phyloP scores from a whole-genome alignment of 176 grass and related monocot genomes.

The Miscanthus lutarioriparius region DNA sequence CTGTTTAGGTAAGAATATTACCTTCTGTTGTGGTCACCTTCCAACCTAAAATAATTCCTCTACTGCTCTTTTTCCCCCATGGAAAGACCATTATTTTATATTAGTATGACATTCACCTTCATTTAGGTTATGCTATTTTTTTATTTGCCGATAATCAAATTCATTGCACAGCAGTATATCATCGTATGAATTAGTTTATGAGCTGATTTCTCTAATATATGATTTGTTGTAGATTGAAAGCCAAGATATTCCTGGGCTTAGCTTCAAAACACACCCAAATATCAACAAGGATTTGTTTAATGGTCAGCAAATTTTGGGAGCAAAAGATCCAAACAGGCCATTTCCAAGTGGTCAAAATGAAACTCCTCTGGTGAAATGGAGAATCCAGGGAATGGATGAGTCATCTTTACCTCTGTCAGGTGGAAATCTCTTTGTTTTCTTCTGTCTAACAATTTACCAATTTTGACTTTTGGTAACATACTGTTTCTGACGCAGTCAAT shows the following conservation, averaged over 20 bases:
- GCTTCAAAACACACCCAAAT: constrained; percentile 83
- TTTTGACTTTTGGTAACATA: constrained; percentile 22
- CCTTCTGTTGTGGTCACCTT: not conserved
- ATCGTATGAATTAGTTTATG: not conserved
- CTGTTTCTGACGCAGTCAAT: constrained; percentile 50
- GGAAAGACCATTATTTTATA: not conserved
- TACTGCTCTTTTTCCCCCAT: not conserved
- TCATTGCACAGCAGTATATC: not conserved
- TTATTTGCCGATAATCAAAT: not conserved
- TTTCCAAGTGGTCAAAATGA: constrained; percentile 93
- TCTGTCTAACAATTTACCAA: constrained; percentile 21
- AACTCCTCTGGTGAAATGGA: constrained; percentile 87
- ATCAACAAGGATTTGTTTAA: constrained; percentile 87
- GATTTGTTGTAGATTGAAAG: constrained; percentile 67
- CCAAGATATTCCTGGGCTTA: constrained; percentile 68
- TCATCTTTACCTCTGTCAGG: constrained; percentile 71
- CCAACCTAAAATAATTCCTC: not conserved
- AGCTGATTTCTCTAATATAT: constrained; percentile 28
- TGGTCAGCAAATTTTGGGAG: constrained; percentile 68
- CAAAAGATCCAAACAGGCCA: constrained; percentile 86
- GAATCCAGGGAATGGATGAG: constrained; percentile 84
- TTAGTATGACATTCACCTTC: not conserved
- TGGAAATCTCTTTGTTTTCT: constrained; percentile 32
- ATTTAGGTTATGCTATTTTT: constrained; percentile 7
- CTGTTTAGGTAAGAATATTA: not conserved